Base-by-base conservation (phyloP, 805 yeast species). In the Metschnikowia peoriensis region DNA sequence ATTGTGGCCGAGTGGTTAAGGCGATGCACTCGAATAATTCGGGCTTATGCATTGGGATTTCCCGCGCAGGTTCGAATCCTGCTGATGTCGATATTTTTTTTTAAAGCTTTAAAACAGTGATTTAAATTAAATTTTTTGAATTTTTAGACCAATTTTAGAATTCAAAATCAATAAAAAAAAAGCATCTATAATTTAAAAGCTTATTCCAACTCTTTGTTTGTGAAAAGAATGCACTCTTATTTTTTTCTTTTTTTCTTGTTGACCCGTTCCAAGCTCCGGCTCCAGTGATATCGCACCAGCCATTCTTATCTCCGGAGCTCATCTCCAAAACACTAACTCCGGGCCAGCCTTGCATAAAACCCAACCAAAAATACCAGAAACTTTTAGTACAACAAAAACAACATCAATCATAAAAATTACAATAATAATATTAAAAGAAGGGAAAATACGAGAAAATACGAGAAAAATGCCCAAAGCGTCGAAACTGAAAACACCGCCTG, bases 41-140 rank as follows among this genome's bases (percentile, higher is more conserved):
- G 60, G 47, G 57, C 51, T 29, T 28, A 69, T 69, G 72, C 70
- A 60, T 67, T 71, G 74, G 73, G 75, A 59, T 69, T 61, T 63
- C 75, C 73, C 75, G 73, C 75, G 73, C 73, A 70, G 75, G 75
- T 71, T 71, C 76, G 73, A 71, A 68, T 71, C 76, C 75, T 71
- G 75, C 74, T 64, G 72, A 66, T 71, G 75, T 71, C 76, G 76
- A 47, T 54, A 60, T 62, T 61, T 65, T 66, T n/a, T n/a, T 62
- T 29, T 32, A 4, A 22, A 22, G 22, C 22, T 22, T 22, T 22
- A 4, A 22, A 22, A 22, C 22, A 3, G 22, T 22, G 22, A 22
- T 22, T 22, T 2, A 22, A 22, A 3, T 22, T 22, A 4, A 32
- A 11, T 6, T 16, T 5, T 15, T 9, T 27, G 28, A 37, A 14